These are phyloP conservation scores for Trichoderma koningii DNA, from an alignment of 2,329 filamentous ascomycete species.

Conservation along the genomic window DNA sequence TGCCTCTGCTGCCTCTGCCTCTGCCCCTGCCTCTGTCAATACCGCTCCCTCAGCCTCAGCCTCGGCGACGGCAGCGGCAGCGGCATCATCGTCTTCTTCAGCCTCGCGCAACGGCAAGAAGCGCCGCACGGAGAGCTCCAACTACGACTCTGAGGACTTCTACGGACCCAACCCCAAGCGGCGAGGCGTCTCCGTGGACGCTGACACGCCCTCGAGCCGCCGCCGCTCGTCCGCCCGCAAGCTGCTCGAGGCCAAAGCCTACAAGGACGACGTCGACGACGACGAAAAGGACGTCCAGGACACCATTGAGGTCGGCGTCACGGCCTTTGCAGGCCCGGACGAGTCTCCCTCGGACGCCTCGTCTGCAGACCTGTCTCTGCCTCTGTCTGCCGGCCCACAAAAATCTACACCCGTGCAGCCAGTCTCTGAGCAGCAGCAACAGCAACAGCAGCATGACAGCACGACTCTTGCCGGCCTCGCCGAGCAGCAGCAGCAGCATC, in stretches of 20 bases:
- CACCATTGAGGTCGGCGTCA: conserved; percentile 58
- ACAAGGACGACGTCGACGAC: conserved; percentile 37
- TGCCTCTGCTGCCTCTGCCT: conserved; percentile 27
- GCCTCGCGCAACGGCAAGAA: conserved; percentile 41
- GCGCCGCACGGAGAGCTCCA: conserved; percentile 41
- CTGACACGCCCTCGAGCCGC: conserved; percentile 41
- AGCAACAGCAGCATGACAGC: conserved; percentile 5
- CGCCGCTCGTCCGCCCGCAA: conserved; percentile 48
- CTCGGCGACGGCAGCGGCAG: conserved; percentile 29
- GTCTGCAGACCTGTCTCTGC: conserved; percentile 33
- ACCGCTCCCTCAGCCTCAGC: conserved; percentile 33
- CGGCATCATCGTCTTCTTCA: not conserved
- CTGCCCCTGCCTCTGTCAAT: conserved; percentile 30
- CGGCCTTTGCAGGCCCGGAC: conserved; percentile 38
- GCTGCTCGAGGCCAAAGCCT: conserved; percentile 39
- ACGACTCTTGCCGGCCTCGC: not conserved
- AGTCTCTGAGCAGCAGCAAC: conserved; percentile 8
- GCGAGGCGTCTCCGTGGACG: conserved; percentile 42
- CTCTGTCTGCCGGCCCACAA: conserved; percentile 27
- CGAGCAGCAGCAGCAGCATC: not conserved
- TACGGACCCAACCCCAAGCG: conserved; percentile 38
- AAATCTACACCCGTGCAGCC: conserved; percentile 29
- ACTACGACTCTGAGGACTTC: conserved; percentile 41
- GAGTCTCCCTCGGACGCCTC: conserved; percentile 39
- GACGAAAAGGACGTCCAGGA: conserved; percentile 57